Evolutionary conservation across 192 early-diverging fungal genomes (phyloP), one percentile per base, ranked within the genome.

Genomic region (Endogone sp.): DNA sequence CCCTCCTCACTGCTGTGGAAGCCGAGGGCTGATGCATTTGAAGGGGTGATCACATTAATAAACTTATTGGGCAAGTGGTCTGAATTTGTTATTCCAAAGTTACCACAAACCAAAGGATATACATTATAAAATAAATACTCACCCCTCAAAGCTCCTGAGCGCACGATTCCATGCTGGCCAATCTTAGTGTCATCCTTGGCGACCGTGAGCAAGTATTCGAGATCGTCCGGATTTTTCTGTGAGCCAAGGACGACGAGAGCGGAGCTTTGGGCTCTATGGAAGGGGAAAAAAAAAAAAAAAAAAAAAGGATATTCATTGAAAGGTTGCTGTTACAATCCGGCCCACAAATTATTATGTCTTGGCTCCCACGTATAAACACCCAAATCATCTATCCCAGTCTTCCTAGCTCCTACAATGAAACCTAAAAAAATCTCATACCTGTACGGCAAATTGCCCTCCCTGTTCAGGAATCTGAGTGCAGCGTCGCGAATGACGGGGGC

Each of bases 181-280:
- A 78, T 62, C 21, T 70, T 62, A 10, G n/a, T 56, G 25, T 67
- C 66, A 57, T 79, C 75, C 27, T 79, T 60, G 2, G 77, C 72
- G 54, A 79, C 75, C 13, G 69, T 32, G 2, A 85, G 49, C 27
- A 85, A 71, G 56, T 75, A 75, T 0, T 24, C 37, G 3, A 78
- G 25, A 62, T 85, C 84, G 56, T 74, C 75, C 11, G 78, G 75
- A 65, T 84, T 70, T n/a, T 69, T 69, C 63, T 85, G 84, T 21
- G 61, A 32, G 21, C 77, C 84, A 11, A 85, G 68, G 58, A 70
- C 70, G 8, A 59, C 44, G 16, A 81, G 68, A 4, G 73, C 79
- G 2, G 60, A n/a, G 29, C 29, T 66, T 27, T 68, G 69, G 11
- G 79, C 73, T 8, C 72, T 72, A 21, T 32, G 20, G 23, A 60